Percentiles rank a stretch among this genome's conserved stretches.
Evolutionary conservation across 768 basidiomycete species (phyloP).

Genomic region (Russula griseocarnosa): DNA sequence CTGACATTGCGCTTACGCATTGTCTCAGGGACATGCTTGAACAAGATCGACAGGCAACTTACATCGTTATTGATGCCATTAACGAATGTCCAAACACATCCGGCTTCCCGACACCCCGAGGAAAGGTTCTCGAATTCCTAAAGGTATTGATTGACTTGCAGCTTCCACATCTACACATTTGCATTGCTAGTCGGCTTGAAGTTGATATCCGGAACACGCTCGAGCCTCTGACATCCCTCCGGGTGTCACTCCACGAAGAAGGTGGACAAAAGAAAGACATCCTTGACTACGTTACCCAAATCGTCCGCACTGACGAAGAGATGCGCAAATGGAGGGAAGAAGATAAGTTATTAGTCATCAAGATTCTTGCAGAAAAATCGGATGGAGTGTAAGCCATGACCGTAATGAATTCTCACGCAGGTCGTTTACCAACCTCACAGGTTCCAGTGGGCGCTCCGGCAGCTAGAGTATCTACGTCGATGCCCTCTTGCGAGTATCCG

Average conservation of each 20-base stretch:
- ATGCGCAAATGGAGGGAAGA: conserved; percentile 9
- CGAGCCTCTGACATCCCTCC: neutral
- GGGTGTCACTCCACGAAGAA: conserved; percentile 14
- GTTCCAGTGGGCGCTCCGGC: conserved; percentile 12
- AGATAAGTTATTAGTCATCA: conserved; percentile 10
- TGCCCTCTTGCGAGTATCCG: neutral
- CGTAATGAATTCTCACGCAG: neutral
- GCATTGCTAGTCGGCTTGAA: conserved; percentile 9
- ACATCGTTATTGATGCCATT: conserved; percentile 10
- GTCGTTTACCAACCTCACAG: neutral
- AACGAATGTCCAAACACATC: conserved; percentile 15
- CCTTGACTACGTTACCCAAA: neutral
- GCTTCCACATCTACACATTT: conserved; percentile 10
- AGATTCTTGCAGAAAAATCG: neutral
- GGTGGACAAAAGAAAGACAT: conserved; percentile 7
- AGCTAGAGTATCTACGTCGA: conserved; percentile 9
- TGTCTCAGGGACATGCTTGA: conserved; percentile 10
- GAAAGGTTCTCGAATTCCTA: neutral
- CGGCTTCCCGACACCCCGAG: neutral
- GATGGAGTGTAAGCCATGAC: conserved; percentile 8
- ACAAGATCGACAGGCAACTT: neutral
- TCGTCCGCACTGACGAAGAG: neutral
- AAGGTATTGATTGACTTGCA: neutral
- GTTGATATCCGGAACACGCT: conserved; percentile 4
- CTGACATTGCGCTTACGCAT: neutral